Base-by-base conservation (phyloP, 2,329 filamentous ascomycete genomes). In the Hypomyces rosellus region DNA sequence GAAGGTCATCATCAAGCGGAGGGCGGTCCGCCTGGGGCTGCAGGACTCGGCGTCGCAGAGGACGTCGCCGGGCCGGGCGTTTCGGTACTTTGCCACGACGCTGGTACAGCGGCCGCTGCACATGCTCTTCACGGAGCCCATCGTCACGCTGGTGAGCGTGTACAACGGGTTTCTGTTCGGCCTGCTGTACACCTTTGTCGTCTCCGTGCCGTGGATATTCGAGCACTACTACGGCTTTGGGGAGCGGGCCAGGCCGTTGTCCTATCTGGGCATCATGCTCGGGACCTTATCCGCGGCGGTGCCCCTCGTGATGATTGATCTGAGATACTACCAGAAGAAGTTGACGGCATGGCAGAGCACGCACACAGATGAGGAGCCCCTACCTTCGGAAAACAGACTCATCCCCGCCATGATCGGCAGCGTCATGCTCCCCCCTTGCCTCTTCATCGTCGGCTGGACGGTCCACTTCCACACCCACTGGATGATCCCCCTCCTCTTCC, bases 371-470 rank as follows among this genome's bases (percentile, higher is more conserved):
- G 81, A 82, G 2, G 56, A 54, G 25, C 81, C 83, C 9, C 45
- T 62, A 1, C 78, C 84, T 1, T 81, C 85, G 0, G 86, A 89
- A 66, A 77, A 82, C 9, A 76, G 86, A 16, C 71, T 90, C 2
- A 77, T 79, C 0, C 74, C 79, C 5, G 76, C 76, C 44, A 76
- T 87, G 54, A 61, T 87, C 34, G 86, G 84, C 9, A 78, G 78
- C 13, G 63, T 86, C 16, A 69, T 77, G 3, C 69, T 89, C 3
- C 85, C 85, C 3, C 62, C 83, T 15, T 80, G 82, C 4, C 69
- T 87, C 15, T 85, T 87, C 71, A 81, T 79, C 73, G 85, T 86
- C 57, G 83, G 82, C 1, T 87, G 83, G 83, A 86, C 83, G 4
- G 60, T 59, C 5, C 54, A 62, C 38, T 50, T 50, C 44, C 52